Base-by-base conservation (phyloP, 1,284 basidiomycete species). In the Hortiboletus rubellus region DNA sequence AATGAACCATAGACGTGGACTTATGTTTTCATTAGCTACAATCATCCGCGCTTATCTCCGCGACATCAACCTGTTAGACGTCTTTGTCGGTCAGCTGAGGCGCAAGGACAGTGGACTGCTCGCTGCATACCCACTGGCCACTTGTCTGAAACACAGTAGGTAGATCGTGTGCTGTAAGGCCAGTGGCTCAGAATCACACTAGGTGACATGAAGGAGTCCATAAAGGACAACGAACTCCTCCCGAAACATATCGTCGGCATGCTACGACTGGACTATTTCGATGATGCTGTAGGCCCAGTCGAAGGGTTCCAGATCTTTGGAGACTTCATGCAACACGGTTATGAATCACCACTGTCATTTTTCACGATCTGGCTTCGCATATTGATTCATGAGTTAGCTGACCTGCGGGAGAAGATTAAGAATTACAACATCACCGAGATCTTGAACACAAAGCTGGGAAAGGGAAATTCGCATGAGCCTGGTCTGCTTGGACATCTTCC, bases 251-350 rank as follows among this genome's bases (percentile, higher is more conserved):
- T 68, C 3, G 59, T 68, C 17, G 46, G 58, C 4, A 68, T 68
- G 66, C 46, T 70, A 9, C 49, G 46, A 27, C 43, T 60, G 34
- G 56, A 71, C 49, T 71, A 63, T n/a, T 71, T 68, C 11, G 65
- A 71, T 6, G 69, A 71, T 42, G 59, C 66, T 10, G 56, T 68
- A 1, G 67, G 69, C n/a, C 49, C 17, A 6, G 52, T 70, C 5
- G 65, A 68, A 50, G 66, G 69, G 3, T 71, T 71, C 50, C 69
- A 68, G 18, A 58, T 68, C 6, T 71, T 71, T 10, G 47, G 45
- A 12, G 55, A 66, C 27, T 37, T 71, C 7, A 69, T 70, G 59
- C 51, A 53, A 46, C 24, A 68, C 5, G 57, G 65, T 68, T 60
- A 57, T 17, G 34, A 12, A 18, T 7, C 18, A 27, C 3, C 14